Percentiles rank a stretch among this genome's conserved stretches.
Conservation (phyloP, 2,329 filamentous ascomycete genomes). For the Claviceps purpurea region DNA sequence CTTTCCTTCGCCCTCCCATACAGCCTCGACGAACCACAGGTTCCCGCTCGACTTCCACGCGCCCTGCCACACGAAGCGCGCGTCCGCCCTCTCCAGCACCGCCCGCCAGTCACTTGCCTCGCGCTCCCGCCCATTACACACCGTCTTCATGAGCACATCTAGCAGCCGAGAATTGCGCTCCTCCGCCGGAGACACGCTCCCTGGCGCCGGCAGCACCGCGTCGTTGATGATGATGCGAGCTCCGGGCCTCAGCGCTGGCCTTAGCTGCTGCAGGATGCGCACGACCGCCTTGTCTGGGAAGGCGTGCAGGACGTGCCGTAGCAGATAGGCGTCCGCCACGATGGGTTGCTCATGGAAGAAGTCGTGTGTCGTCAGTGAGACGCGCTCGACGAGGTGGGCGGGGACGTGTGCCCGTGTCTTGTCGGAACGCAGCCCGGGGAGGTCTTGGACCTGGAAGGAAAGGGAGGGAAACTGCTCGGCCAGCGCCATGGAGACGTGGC, state of each 20-base stretch:
- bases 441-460: slow-evolving; percentile 37
- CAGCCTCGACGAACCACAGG: slow-evolving; percentile 24
- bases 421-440: slow-evolving; percentile 25
- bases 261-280: slow-evolving; percentile 29
- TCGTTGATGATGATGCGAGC: slow-evolving; percentile 27
- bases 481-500: slow-evolving; percentile 12
- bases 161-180: slow-evolving; percentile 26
- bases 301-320: slow-evolving; percentile 43
- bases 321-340: slow-evolving; percentile 37
- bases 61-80: slow-evolving; percentile 24
- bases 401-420: slow-evolving; percentile 18
- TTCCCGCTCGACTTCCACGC: slow-evolving; percentile 13
- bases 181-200: slow-evolving; percentile 18
- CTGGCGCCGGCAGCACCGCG: slow-evolving; percentile 21
- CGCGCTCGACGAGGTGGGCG: slow-evolving; percentile 18
- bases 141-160: slow-evolving; percentile 33
- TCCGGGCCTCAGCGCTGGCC: slow-evolving; percentile 36
- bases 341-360: slow-evolving; percentile 39
- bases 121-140: slow-evolving; percentile 32
- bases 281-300: slow-evolving; percentile 35
- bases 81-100: slow-evolving; percentile 25
- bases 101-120: slow-evolving; percentile 27
- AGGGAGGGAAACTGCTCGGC: slow-evolving; percentile 12
- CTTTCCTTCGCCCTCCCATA: slow-evolving; percentile 13
- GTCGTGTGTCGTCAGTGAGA: slow-evolving; percentile 32